Percentiles rank a stretch among this genome's conserved stretches.
These are phyloP conservation scores for Aspergillus oerlinghausenensis DNA, from an alignment of 2,329 filamentous ascomycete genomes.

Conservation along the genomic window DNA sequence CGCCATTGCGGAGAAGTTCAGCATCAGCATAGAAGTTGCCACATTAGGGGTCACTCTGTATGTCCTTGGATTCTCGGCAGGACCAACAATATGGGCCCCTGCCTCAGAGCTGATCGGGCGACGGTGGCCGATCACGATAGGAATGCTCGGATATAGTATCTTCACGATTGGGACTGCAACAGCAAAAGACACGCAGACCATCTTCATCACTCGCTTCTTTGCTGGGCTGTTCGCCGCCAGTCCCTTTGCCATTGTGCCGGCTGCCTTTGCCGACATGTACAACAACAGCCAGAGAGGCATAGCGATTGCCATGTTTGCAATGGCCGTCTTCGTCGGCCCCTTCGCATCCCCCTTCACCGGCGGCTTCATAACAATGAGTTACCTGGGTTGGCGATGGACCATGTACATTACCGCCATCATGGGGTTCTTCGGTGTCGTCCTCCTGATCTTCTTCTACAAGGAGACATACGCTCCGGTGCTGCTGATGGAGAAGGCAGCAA, in stretches of 20 bases:
- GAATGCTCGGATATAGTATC: slow-evolving; percentile 38
- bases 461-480: slow-evolving; percentile 50
- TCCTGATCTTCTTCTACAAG: slow-evolving; percentile 41
- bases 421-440: slow-evolving; percentile 44
- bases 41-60: slow-evolving; percentile 46
- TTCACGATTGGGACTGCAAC: slow-evolving; percentile 45
- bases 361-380: slow-evolving; percentile 47
- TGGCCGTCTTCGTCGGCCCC: slow-evolving; percentile 47
- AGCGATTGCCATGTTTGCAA: slow-evolving; percentile 46
- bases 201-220: slow-evolving; percentile 45
- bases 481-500: slow-evolving; percentile 37
- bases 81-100: slow-evolving; percentile 60
- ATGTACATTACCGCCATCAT: slow-evolving; percentile 51
- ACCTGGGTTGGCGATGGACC: slow-evolving; percentile 50
- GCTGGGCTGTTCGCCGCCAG: slow-evolving; percentile 42
- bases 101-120: slow-evolving; percentile 57
- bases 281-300: slow-evolving; percentile 40
- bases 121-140: slow-evolving; percentile 47
- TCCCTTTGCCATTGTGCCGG: slow-evolving; percentile 41
- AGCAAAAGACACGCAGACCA: slow-evolving; percentile 36
- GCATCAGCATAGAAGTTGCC: slow-evolving; percentile 41
- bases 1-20: slow-evolving; percentile 47
- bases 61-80: slow-evolving; percentile 51
- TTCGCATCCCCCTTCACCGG: slow-evolving; percentile 48
- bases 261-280: slow-evolving; percentile 47